Percentiles rank a stretch among this genome's conserved stretches.
Conservation (phyloP, 305 asterid genomes). For the Fraxinus platypoda region DNA sequence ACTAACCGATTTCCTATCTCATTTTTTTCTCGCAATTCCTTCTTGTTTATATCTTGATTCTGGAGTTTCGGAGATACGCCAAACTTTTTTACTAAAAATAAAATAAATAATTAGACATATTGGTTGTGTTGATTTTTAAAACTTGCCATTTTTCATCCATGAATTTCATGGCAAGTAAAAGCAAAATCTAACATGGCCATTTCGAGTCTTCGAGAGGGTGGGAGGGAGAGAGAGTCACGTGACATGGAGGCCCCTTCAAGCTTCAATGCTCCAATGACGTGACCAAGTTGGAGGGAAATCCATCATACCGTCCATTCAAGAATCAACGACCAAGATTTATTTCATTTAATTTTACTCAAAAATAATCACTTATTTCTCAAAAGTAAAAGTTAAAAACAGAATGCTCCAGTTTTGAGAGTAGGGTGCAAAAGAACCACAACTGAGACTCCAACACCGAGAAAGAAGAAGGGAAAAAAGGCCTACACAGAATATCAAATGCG, state of each 20-base stretch:
- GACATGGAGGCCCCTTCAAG: not conserved
- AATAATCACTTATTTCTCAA: not conserved
- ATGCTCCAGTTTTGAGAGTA: not conserved
- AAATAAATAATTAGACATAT: not conserved
- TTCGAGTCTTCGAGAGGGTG: not conserved
- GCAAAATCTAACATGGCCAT: not conserved
- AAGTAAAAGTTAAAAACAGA: not conserved
- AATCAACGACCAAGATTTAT: conserved; percentile 23
- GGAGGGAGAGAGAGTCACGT: not conserved
- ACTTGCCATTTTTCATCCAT: not conserved
- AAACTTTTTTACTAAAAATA: not conserved
- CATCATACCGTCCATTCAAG: conserved; percentile 35
- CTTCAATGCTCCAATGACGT: not conserved
- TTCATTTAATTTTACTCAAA: conserved; percentile 16
- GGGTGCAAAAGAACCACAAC: conserved; percentile 2
- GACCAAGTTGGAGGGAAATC: conserved; percentile 32
- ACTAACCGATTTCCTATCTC: not conserved
- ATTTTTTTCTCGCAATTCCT: not conserved
- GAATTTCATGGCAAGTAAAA: not conserved
- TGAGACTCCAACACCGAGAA: not conserved
- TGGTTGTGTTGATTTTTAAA: not conserved
- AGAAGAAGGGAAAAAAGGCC: not conserved
- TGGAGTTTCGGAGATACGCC: not conserved
- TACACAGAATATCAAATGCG: conserved; percentile 1
- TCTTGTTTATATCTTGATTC: not conserved